Base-by-base conservation (phyloP, 2,329 filamentous ascomycete species). In the Eurotiales sp. region DNA sequence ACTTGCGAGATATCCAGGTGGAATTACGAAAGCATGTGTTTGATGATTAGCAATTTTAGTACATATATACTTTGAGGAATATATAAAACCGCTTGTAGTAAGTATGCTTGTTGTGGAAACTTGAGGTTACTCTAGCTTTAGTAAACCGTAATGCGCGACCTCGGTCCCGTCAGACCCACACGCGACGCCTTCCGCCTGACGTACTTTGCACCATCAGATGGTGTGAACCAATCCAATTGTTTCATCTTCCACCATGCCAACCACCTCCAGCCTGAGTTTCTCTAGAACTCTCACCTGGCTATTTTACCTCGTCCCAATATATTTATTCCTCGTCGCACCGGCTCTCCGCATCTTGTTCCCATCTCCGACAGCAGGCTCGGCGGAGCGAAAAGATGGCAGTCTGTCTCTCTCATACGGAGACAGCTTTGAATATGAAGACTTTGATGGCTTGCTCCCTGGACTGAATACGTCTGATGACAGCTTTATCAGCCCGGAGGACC, bases 261-360 rank as follows among this genome's bases (percentile, higher is more conserved):
- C 61, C 14, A 15, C 60, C 5, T 59, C 61, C n/a, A 66, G 59
- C 30, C 44, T 63, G 34, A 48, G 17, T 37, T 8, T 45, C 19
- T 67, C 65, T 5, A 67, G 63, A 5, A 3, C 69, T 25, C 50
- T 69, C n/a, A 58, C 61, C 32, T 69, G 64, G 59, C 46, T 64
- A 46, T 59, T 70, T 45, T 71, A 70, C 55, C 60, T 68, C 25
- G 54, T 70, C 45, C 68, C 68, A 0, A 50, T 69, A 10, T 70
- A 71, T 57, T 53, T 70, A 39, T 68, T 71, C 53, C 45, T 70
- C 29, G 48, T 70, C 25, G 62, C 63, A 10, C 68, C 68, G 5
- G 53, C 67, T 30, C 47, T 66, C 17, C 63, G 64, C 52, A 32
- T 25, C 19, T 40, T 46, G 30, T 50, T 34, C 11, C 51, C 50